phyloP scores from a whole-genome alignment of 2,329 filamentous ascomycete genomes.

The Diaporthe vaccinii region DNA sequence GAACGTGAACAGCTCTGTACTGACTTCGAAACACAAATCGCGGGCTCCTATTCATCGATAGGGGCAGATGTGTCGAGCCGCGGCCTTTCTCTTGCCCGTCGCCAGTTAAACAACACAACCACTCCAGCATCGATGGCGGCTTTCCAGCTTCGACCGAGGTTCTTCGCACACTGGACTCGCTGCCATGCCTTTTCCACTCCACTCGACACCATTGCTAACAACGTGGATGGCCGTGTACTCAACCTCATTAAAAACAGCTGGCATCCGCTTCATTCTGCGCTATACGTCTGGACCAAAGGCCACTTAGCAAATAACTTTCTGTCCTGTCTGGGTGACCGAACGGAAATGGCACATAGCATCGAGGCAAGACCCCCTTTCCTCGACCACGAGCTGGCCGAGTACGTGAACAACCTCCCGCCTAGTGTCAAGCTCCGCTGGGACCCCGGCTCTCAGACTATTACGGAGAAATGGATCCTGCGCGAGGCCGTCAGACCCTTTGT shows the following conservation, averaged over 20 bases:
- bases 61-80: conserved; percentile 18
- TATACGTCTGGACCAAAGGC: conserved; percentile 47
- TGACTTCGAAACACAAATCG: not conserved
- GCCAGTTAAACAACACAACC: conserved; percentile 18
- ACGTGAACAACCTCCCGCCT: conserved; percentile 49
- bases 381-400: conserved; percentile 51
- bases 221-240: conserved; percentile 38
- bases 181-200: not conserved
- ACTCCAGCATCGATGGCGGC: conserved; percentile 35
- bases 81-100: conserved; percentile 1
- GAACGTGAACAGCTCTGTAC: conserved; percentile 15
- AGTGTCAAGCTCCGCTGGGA: conserved; percentile 45
- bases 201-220: conserved; percentile 24
- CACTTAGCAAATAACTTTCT: conserved; percentile 48
- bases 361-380: conserved; percentile 54
- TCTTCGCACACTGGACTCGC: conserved; percentile 5
- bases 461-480: conserved; percentile 65
- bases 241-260: conserved; percentile 47
- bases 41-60: conserved; percentile 16
- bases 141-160: conserved; percentile 10
- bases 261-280: conserved; percentile 48
- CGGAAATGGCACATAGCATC: conserved; percentile 54
- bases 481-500: conserved; percentile 65
- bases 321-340: conserved; percentile 50
- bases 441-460: conserved; percentile 45